Percentiles rank a stretch among this genome's conserved stretches.
Conservation (phyloP, 2,329 filamentous ascomycete genomes). For the Fusarium foetens region DNA sequence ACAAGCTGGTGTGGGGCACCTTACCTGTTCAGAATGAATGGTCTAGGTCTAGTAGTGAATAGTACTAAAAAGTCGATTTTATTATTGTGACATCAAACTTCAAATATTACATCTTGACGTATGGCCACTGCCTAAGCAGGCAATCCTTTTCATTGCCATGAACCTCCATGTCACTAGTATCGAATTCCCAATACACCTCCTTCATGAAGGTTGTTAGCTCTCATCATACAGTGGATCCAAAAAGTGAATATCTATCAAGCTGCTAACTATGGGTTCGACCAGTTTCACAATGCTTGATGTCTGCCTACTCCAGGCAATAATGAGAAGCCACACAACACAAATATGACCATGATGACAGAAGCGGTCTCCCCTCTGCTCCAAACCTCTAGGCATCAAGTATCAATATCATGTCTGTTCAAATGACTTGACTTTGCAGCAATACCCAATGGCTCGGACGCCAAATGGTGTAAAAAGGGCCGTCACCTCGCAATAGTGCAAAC, state of each 20-base stretch:
- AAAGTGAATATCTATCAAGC: background rate
- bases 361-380: background rate
- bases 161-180: background rate
- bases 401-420: background rate
- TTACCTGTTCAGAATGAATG: background rate
- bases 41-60: background rate
- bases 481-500: background rate
- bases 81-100: background rate
- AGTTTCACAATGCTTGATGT: background rate
- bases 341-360: background rate
- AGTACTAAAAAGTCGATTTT: background rate
- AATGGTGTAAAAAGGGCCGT: conserved; percentile 11
- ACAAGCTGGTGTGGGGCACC: conserved; percentile 32
- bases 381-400: background rate
- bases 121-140: background rate
- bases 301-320: background rate
- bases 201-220: background rate
- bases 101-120: background rate
- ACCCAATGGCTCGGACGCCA: background rate
- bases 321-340: background rate
- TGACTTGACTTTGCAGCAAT: background rate
- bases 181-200: background rate
- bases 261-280: background rate
- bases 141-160: background rate
- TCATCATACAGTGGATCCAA: background rate